Conservation (phyloP, 176 grass and related monocot genomes). For the Canna indica region DNA sequence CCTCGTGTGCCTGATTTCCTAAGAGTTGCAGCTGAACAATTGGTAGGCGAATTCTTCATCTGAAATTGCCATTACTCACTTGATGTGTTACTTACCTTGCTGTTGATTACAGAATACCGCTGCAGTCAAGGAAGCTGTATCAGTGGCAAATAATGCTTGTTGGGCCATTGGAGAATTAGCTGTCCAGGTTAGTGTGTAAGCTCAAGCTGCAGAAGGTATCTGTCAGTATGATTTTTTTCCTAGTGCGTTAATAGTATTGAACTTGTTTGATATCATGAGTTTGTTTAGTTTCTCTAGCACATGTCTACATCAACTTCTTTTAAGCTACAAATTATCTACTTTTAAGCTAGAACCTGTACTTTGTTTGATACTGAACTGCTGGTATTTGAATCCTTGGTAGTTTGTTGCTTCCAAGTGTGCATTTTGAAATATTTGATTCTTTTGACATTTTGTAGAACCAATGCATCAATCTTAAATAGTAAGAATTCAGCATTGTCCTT, state of each 20-base stretch:
- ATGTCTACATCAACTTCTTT: neutral
- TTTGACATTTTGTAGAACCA: neutral
- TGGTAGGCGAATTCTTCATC: conserved; percentile 36
- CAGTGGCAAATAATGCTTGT: conserved; percentile 95
- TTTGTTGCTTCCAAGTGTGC: too few relatives aligned
- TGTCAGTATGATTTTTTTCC: neutral
- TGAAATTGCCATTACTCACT: conserved; percentile 1
- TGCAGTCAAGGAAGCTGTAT: conserved; percentile 76
- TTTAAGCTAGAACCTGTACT: neutral
- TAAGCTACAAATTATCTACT: neutral
- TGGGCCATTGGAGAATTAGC: conserved; percentile 99
- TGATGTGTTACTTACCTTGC: conserved; percentile 19
- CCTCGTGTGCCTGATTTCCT: conserved; percentile 75
- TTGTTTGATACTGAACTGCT: too few relatives aligned
- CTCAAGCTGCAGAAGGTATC: neutral
- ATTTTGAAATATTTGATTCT: neutral
- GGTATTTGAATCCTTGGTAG: too few relatives aligned
- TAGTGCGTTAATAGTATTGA: neutral
- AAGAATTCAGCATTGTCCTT: neutral
- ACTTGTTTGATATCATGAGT: too few relatives aligned
- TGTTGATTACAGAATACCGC: conserved; percentile 46
- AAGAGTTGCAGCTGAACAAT: conserved; percentile 81
- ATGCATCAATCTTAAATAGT: neutral
- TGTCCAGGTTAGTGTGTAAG: conserved; percentile 55
- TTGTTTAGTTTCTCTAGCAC: too few relatives aligned